Conservation (phyloP, 2,329 filamentous ascomycete genomes). For the Talaromyces sp. region DNA sequence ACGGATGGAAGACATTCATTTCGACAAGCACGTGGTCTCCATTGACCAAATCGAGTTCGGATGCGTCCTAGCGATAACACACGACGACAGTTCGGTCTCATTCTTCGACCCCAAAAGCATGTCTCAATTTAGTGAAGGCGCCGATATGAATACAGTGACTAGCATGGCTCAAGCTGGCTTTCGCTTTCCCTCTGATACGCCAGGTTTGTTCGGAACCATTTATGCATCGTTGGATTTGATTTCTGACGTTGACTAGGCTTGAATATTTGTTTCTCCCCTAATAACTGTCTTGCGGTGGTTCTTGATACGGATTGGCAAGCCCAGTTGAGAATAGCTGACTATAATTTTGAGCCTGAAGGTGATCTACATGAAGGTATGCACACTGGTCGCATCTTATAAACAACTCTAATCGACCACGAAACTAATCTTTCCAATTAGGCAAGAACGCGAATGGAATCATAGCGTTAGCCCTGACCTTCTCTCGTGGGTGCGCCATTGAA, state of each 20-base stretch:
- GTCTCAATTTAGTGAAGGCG: conserved; percentile 63
- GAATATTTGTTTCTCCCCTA: conserved; percentile 46
- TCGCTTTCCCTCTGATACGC: conserved; percentile 63
- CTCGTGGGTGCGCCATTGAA: conserved; percentile 49
- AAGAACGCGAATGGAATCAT: conserved; percentile 57
- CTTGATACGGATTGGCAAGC: conserved; percentile 42
- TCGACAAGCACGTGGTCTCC: conserved; percentile 69
- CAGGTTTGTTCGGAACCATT: conserved; percentile 49
- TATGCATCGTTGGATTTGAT: not conserved
- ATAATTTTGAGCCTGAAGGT: conserved; percentile 39
- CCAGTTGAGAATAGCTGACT: conserved; percentile 41
- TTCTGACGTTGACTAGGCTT: conserved; percentile 28
- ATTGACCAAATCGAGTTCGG: conserved; percentile 69
- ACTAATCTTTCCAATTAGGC: conserved; percentile 25
- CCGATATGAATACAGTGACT: conserved; percentile 64
- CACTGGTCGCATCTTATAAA: not conserved
- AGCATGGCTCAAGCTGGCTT: conserved; percentile 78
- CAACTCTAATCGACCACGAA: not conserved
- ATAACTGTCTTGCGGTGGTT: conserved; percentile 40
- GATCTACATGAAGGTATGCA: conserved; percentile 40
- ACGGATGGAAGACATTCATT: conserved; percentile 64
- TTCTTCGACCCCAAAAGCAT: conserved; percentile 76
- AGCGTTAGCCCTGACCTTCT: conserved; percentile 56
- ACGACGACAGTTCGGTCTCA: conserved; percentile 77
- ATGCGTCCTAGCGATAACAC: conserved; percentile 68